Base-by-base conservation (phyloP, 1,139 yeast genomes). In the Trichomonascaceae sp. region DNA sequence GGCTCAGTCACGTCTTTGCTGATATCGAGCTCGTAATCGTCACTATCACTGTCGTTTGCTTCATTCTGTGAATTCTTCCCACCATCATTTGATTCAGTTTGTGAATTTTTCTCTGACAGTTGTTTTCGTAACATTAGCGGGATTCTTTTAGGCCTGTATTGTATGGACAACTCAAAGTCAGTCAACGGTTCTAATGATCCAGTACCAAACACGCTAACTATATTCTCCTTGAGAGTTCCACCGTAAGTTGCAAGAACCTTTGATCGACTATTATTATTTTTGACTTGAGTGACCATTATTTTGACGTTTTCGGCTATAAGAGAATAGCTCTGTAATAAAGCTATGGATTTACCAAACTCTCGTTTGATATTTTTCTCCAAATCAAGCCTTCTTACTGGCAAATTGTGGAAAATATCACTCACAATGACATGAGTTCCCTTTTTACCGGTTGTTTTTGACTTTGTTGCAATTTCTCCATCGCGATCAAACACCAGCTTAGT, bases 321-420 rank as follows among this genome's bases (percentile, higher is more conserved):
- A 12, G 90, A 78, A 70, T 90, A 88, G 48, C 82, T 79, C 60
- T 85, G 93, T 1, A 95, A 63, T 45, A 86, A 65, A 0, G 72
- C 68, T 1, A 91, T 63, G 18, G 89, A 77, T 62, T 83, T 86
- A 50, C 81, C 75, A 68, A 85, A 89, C 64, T 91, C 97, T 55
- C 83, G 76, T 63, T 82, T 87, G 44, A 74, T 66, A 61, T 86
- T 85, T 66, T 83, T 87, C 19, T 75, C 76, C 53, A 91, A 78
- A 59, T 87, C 91, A 64, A 84, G 85, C 43, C 78, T 70, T 32
- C 96, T 71, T 1, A 87, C 91, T 0, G 93, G 90, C 0, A 82
- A 53, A 27, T 72, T 73, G 18, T 71, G 68, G 64, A 87, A 85
- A n/a, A 87, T 56, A 53, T 81, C 76, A 4, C 71, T 63, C 0